Conservation (phyloP, 139 green algal species). For the Micractinium sp. region DNA sequence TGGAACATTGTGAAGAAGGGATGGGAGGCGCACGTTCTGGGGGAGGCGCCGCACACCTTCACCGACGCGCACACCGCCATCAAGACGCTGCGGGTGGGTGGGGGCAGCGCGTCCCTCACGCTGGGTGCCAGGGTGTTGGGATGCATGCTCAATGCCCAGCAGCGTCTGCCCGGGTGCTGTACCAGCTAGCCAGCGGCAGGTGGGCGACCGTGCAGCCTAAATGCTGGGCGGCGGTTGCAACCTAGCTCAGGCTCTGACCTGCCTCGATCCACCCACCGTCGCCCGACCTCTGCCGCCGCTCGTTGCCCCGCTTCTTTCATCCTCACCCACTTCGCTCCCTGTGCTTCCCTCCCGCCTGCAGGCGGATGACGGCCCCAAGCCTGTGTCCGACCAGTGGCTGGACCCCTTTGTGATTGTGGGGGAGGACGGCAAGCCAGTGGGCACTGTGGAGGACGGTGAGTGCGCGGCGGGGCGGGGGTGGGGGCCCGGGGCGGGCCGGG, state of each 20-base stretch:
- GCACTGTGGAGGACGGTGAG: constrained; percentile 72
- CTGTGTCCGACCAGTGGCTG: constrained; percentile 86
- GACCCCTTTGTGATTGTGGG: constrained; percentile 90
- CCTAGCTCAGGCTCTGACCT: too few relatives aligned
- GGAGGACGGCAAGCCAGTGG: constrained; percentile 81
- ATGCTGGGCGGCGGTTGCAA: too few relatives aligned
- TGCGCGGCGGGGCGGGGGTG: not conserved
- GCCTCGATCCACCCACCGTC: too few relatives aligned
- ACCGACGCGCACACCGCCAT: constrained; percentile 45
- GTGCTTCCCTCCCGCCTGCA: not conserved
- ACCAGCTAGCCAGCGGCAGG: too few relatives aligned
- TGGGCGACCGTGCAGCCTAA: too few relatives aligned
- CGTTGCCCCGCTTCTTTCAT: too few relatives aligned
- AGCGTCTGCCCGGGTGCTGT: too few relatives aligned
- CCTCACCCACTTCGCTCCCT: not conserved
- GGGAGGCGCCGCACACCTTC: constrained; percentile 88
- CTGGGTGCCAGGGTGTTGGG: too few relatives aligned
- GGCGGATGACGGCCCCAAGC: constrained; percentile 68
- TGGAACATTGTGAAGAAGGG: constrained; percentile 96
- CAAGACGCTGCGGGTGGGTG: constrained; percentile 42
- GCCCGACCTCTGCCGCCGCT: too few relatives aligned
- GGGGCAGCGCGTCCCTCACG: too few relatives aligned
- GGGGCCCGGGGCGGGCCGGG: too few relatives aligned
- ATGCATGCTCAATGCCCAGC: too few relatives aligned
- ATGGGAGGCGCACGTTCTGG: constrained; percentile 94